These are phyloP conservation scores for Tricholoma sp. DNA, from an alignment of 768 basidiomycete genomes.

Conservation along the genomic window DNA sequence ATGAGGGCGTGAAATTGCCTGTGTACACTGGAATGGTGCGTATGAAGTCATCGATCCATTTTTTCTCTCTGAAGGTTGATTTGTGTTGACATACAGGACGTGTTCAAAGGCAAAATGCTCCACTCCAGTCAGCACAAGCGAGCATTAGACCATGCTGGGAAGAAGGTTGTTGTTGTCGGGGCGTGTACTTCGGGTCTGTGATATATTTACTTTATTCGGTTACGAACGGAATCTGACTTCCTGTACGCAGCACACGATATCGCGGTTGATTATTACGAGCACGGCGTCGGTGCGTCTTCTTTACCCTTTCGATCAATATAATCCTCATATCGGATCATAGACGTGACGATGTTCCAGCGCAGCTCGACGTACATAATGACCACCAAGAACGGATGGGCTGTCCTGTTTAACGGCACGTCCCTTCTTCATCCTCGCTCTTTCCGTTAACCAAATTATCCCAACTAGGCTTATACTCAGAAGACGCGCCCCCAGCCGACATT, in stretches of 20 bases:
- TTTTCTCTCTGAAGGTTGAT: not conserved
- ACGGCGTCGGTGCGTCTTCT: slow-evolving; percentile 34
- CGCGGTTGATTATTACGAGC: slow-evolving; percentile 33
- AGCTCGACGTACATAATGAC: slow-evolving; percentile 29
- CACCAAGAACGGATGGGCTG: slow-evolving; percentile 13
- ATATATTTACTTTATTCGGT: not conserved
- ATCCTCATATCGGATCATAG: slow-evolving; percentile 18
- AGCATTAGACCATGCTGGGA: slow-evolving; percentile 46
- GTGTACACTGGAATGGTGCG: slow-evolving; percentile 40
- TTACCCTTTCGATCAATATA: not conserved
- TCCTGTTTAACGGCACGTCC: slow-evolving; percentile 22
- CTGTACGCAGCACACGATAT: slow-evolving; percentile 36
- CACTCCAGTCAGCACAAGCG: slow-evolving; percentile 51
- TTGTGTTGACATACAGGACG: slow-evolving; percentile 28
- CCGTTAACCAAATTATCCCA: not conserved
- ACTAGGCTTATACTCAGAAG: slow-evolving; percentile 40
- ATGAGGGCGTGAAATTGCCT: slow-evolving; percentile 34
- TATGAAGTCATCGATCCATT: not conserved
- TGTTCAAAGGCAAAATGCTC: slow-evolving; percentile 49
- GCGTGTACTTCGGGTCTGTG: slow-evolving; percentile 52
- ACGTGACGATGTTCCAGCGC: slow-evolving; percentile 58
- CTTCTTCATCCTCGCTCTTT: not conserved
- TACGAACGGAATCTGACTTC: slow-evolving; percentile 5
- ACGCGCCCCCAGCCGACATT: slow-evolving; percentile 41
- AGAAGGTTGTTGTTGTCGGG: slow-evolving; percentile 65